Percentiles rank a stretch among this genome's conserved stretches.
phyloP scores from a whole-genome alignment of 495 filamentous ascomycete genomes.

The Durotheca rogersii region DNA sequence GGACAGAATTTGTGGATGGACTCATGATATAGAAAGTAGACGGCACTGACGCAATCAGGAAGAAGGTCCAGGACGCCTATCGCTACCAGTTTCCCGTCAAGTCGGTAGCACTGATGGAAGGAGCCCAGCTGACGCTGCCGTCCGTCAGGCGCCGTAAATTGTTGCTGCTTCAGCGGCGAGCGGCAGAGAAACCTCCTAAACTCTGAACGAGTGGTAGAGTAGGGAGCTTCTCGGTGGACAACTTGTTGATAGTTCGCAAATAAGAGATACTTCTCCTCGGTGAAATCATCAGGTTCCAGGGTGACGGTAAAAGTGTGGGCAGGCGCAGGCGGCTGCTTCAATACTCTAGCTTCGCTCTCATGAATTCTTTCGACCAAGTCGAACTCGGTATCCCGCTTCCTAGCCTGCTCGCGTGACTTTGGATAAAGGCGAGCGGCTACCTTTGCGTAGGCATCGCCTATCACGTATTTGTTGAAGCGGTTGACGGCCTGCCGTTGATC shows the following conservation, averaged over 20 bases:
- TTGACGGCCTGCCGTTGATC: conserved; percentile 87
- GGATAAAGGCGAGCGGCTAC: conserved; percentile 74
- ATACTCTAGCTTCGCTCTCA: conserved; percentile 57
- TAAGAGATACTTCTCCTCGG: conserved; percentile 81
- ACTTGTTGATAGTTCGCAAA: conserved; percentile 83
- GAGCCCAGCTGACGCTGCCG: conserved; percentile 68
- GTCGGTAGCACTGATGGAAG: conserved; percentile 93
- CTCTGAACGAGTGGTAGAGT: conserved; percentile 63
- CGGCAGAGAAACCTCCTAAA: conserved; percentile 84
- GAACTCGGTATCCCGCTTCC: conserved; percentile 69
- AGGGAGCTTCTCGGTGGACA: conserved; percentile 73
- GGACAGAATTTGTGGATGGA: conserved; percentile 76
- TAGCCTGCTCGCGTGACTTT: conserved; percentile 76
- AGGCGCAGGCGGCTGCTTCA: conserved; percentile 63
- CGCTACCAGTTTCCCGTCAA: conserved; percentile 86
- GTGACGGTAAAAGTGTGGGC: conserved; percentile 77
- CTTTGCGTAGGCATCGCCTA: conserved; percentile 75
- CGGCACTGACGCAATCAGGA: conserved; percentile 83
- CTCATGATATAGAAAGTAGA: conserved; percentile 92
- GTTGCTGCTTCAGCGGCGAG: conserved; percentile 66
- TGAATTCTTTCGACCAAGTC: conserved; percentile 73
- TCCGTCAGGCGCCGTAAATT: conserved; percentile 44
- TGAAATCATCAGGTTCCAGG: conserved; percentile 76
- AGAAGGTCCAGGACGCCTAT: conserved; percentile 87
- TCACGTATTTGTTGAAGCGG: conserved; percentile 82